Evolutionary conservation across 1,139 yeast genomes (phyloP).

Genomic region (Kluyveromyces sp.): DNA sequence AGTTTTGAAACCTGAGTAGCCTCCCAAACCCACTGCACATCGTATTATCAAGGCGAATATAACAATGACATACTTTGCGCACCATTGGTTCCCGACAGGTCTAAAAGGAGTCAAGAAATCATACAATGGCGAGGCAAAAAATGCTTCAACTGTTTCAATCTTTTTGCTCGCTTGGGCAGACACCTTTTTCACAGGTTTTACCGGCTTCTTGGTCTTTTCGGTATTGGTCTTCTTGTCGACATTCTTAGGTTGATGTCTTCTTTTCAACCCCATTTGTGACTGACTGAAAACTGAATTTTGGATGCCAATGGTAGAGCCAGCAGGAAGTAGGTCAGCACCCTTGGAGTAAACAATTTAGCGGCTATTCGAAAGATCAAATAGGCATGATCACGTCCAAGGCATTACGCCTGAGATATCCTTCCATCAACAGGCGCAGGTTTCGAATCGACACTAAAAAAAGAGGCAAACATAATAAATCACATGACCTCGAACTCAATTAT

Average conservation of each 20-base stretch:
- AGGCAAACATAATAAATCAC: neutral
- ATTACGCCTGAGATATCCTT: no score
- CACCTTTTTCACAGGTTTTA: neutral
- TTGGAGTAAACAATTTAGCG: no score
- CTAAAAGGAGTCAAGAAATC: constrained; percentile 55
- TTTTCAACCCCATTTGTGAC: neutral
- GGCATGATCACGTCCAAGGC: no score
- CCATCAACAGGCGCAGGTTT: no score
- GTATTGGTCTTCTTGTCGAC: neutral
- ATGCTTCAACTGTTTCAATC: constrained; percentile 19
- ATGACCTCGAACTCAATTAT: neutral
- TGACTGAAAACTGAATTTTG: neutral
- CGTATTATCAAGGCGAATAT: constrained; percentile 70
- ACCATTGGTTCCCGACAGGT: constrained; percentile 83
- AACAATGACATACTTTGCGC: constrained; percentile 70
- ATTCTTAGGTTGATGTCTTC: neutral
- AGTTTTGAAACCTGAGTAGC: constrained; percentile 63
- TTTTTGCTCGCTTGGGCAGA: neutral
- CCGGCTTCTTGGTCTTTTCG: neutral
- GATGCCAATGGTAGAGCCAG: no score
- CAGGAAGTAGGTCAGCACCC: no score
- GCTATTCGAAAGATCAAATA: no score
- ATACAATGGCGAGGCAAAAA: constrained; percentile 47
- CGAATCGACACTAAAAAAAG: no score
- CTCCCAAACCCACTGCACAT: constrained; percentile 83